Base-by-base conservation (phyloP, 305 asterid genomes). In the Nicotiana rustica region DNA sequence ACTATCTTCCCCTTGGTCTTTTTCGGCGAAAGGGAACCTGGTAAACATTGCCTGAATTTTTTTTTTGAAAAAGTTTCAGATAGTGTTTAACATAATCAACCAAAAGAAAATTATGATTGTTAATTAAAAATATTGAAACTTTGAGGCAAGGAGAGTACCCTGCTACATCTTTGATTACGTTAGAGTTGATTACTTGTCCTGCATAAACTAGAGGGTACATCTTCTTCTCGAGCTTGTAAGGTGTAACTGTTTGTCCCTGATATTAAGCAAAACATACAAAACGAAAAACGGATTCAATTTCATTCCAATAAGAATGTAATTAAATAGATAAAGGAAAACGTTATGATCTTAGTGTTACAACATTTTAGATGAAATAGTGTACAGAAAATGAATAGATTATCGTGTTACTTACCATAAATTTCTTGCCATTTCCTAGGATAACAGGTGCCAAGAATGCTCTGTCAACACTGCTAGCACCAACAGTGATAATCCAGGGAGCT, bases 401-500 rank as follows among this genome's bases (percentile, higher is more conserved):
- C 35, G 1, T 70, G 82, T 33, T 60, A 35, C 10, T 82, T 88
- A 94, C 99, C 90, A 85, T 67, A 10, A 92, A 35, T 19, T 82
- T 84, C 55, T 56, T 18, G 65, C 97, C 98, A 62, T 93, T 91
- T n/a, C 97, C 97, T 2, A 95, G 98, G 70, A 77, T 65, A 61
- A 91, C 83, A 3, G 91, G 85, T 0, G 98, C 81, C 2, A 81
- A 9, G 79, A 93, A 95, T 31, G 56, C 61, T 55, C 99, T 60
- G 80, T 95, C 99, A 0, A 95, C 82, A 78, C 96, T 94, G 55
- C 98, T 95, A 0, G 99, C 98, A 12, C 92, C 97, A 52, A 95
- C 97, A 0, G 99, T 95, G 78, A 95, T 92, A 52, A 95, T 89
- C 99, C 99, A 95, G 0, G 99, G 99, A 19, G 99, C 97, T 2